These are phyloP conservation scores for Penicillium angulare DNA, from an alignment of 495 filamentous ascomycete species.

Conservation along the genomic window DNA sequence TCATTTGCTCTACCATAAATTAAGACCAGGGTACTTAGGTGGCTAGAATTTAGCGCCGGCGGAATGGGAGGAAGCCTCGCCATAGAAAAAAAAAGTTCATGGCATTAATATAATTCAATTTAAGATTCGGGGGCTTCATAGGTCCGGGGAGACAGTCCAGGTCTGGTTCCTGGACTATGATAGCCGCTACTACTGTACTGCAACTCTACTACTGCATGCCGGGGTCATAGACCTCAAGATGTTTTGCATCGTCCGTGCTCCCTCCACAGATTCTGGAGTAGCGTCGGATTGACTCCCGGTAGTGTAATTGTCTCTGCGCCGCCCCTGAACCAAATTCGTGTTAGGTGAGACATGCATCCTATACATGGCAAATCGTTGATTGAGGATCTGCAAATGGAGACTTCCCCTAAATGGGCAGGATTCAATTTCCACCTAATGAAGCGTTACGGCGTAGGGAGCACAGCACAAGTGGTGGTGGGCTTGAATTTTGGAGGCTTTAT, in stretches of 20 bases:
- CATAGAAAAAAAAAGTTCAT: neutral
- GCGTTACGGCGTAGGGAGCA: neutral
- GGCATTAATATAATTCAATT: neutral
- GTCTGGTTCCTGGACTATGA: constrained; percentile 13
- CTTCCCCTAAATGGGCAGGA: neutral
- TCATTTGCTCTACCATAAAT: neutral
- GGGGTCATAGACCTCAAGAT: neutral
- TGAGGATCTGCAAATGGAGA: constrained; percentile 13
- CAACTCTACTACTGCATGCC: constrained; percentile 23
- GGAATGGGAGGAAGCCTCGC: no score
- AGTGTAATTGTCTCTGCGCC: neutral
- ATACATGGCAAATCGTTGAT: constrained; percentile 1
- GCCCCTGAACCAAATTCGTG: neutral
- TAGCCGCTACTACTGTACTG: constrained; percentile 16
- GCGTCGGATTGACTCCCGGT: neutral
- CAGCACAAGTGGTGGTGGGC: no score
- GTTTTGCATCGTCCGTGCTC: neutral
- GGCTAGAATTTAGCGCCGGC: no score
- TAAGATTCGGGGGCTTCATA: neutral
- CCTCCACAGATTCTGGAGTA: neutral
- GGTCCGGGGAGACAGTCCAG: neutral
- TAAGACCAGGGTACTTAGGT: neutral
- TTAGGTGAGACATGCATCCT: constrained; percentile 16
- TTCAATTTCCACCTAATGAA: neutral
- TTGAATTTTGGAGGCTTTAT: no score